These are phyloP conservation scores for Cyclostephanos tholiformis DNA, from an alignment of 108 stramenopile species.

Conservation along the genomic window DNA sequence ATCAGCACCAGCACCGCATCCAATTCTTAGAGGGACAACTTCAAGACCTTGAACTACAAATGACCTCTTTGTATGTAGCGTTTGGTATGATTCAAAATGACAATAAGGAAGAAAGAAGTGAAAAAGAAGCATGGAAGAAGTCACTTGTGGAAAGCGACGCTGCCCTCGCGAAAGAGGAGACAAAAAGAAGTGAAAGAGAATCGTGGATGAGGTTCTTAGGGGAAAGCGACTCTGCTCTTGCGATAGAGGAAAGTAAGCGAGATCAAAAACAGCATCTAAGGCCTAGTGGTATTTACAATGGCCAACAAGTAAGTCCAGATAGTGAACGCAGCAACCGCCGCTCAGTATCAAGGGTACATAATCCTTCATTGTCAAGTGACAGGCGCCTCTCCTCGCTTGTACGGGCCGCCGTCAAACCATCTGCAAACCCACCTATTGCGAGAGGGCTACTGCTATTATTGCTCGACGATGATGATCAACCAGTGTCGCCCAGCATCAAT, in stretches of 20 bases:
- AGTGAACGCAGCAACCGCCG: conserved; percentile 7
- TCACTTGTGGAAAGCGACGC: conserved; percentile 45
- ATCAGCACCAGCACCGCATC: conserved; percentile 63
- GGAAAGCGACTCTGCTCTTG: too few relatives aligned
- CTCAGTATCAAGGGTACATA: not conserved
- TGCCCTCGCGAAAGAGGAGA: conserved; percentile 36
- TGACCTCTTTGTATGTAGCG: conserved; percentile 68
- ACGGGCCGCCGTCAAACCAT: conserved; percentile 23
- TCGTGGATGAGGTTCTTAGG: too few relatives aligned
- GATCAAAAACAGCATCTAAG: not conserved
- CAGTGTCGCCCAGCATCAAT: conserved; percentile 2
- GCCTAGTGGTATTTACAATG: not conserved
- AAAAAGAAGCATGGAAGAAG: conserved; percentile 27
- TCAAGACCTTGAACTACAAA: conserved; percentile 72
- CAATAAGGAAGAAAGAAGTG: conserved; percentile 32
- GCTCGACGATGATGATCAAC: conserved; percentile 17
- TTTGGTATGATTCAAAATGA: conserved; percentile 68
- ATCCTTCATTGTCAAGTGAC: not conserved
- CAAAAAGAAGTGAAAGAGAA: too few relatives aligned
- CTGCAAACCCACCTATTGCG: conserved; percentile 27
- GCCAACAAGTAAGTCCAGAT: not conserved
- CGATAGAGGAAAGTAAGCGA: too few relatives aligned
- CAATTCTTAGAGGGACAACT: conserved; percentile 66
- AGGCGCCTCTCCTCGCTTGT: not conserved
- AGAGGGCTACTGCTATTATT: conserved; percentile 35